Evolutionary conservation across 2,329 filamentous ascomycete species (phyloP).

Genomic region (Xylaria sp.): DNA sequence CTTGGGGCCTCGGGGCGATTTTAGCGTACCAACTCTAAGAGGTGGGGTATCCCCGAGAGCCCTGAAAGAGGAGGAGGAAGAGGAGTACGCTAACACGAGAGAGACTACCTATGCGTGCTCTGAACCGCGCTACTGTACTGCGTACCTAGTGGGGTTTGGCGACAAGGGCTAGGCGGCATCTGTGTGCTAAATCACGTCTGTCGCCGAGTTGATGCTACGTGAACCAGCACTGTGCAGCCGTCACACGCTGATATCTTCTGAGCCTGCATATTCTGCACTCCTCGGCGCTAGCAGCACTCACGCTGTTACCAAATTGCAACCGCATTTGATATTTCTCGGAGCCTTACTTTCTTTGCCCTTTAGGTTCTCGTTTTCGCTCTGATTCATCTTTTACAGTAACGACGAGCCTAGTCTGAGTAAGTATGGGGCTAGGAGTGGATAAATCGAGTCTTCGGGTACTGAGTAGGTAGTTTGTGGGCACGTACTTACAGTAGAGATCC

Average conservation of each 20-base stretch:
- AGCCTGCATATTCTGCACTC: background rate
- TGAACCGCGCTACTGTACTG: background rate
- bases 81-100: constrained; percentile 7
- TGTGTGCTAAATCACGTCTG: constrained; percentile 15
- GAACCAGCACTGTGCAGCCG: constrained; percentile 32
- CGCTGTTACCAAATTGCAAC: constrained; percentile 29
- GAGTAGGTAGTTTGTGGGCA: background rate
- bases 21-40: background rate
- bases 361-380: background rate
- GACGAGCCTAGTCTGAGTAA: background rate
- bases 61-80: constrained; percentile 24
- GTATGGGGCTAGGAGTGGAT: background rate
- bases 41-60: constrained; percentile 10
- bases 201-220: constrained; percentile 29
- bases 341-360: background rate
- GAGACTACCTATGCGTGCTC: no score
- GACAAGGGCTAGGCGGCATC: constrained; percentile 35
- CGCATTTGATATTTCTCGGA: background rate
- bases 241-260: constrained; percentile 22
- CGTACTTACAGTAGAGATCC: background rate
- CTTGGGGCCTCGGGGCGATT: constrained; percentile 10
- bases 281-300: background rate
- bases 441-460: background rate
- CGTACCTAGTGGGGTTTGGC: constrained; percentile 21
- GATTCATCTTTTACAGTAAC: no score